A percentile compares a stretch with the other conserved stretches of the same genome.
Evolutionary conservation across 169 alveolate genomes (phyloP).

Genomic region (Theileria annulata): DNA sequence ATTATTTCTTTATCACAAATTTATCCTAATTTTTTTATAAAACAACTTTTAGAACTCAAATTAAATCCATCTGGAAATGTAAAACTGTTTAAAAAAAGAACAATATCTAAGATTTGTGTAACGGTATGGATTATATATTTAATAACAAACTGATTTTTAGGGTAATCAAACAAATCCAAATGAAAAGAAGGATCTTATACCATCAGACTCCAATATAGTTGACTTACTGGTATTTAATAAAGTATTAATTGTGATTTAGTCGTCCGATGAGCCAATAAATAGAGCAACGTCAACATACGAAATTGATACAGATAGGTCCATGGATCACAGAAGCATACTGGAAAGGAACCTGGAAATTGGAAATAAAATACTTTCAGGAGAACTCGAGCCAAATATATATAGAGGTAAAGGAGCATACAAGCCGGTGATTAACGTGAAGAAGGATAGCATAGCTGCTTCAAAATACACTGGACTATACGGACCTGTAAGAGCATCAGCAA

Average conservation of each 20-base stretch:
- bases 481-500: constrained; percentile 84
- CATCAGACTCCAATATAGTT: constrained; percentile 38
- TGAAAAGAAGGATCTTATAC: constrained; percentile 47
- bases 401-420: constrained; percentile 85
- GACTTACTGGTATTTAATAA: constrained; percentile 37
- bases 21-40: constrained; percentile 23
- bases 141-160: constrained; percentile 4
- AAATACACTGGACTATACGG: constrained; percentile 87
- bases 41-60: constrained; percentile 13
- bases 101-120: constrained; percentile 3
- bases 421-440: constrained; percentile 72
- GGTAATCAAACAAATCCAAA: constrained; percentile 32
- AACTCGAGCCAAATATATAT: constrained; percentile 79
- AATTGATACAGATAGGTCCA: constrained; percentile 74
- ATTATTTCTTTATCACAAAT: constrained; percentile 1
- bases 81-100: constrained; percentile 16
- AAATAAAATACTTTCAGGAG: constrained; percentile 75
- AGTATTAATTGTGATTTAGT: constrained; percentile 32
- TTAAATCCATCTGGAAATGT: constrained; percentile 5
- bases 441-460: constrained; percentile 80
- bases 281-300: constrained; percentile 71
- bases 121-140: constrained; percentile 7
- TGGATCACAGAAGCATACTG: constrained; percentile 80
- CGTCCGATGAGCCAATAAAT: constrained; percentile 26
- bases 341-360: constrained; percentile 84